Base-by-base conservation (phyloP, 2,329 filamentous ascomycete species). In the Cadophora sp. region DNA sequence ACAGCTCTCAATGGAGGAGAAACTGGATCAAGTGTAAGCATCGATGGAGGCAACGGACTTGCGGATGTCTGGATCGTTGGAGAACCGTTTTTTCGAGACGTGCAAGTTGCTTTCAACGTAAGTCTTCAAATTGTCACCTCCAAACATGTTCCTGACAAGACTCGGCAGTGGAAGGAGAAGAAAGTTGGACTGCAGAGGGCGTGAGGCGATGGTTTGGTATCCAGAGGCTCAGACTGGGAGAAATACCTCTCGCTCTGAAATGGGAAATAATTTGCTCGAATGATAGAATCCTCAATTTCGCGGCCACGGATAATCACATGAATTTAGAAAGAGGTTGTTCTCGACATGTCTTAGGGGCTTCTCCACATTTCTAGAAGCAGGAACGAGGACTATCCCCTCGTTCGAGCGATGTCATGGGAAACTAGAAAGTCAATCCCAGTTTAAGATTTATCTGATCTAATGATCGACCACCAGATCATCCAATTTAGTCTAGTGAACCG, bases 31-130 rank as follows among this genome's bases (percentile, higher is more conserved):
- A 60, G 50, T 22, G n/a, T 58, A 16, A 43, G 24, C 14, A 33
- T 36, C 0, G 59, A 63, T 33, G 60, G 56, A 27, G 66, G 62
- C 1, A 66, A 68, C 58, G 71, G 71, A n/a, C 50, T 73, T 11
- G 62, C 59, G 27, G 68, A 72, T 63, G 33, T 66, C 14, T 73
- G 71, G 71, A 66, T 74, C 33, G 59, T 73, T 41, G 72, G 72
- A 24, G 72, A 74, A 62, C 70, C 70, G 1, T 71, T 74, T n/a
- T 74, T 71, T 59, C 64, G 70, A 62, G 71, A 72, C 67, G 66
- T 71, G 8, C 72, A 72, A 43, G 66, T 73, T 27, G 70, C 67
- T 51, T 73, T 74, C 53, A 63, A 74, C 62, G 72, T 73, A 43
- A 72, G 70, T 62, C 36, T 43, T 13, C 41, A 14, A 14, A 58